Percentiles rank a stretch among this genome's conserved stretches.
Evolutionary conservation across 2,329 filamentous ascomycete genomes (phyloP).

Genomic region (Colletotrichum coccodes): DNA sequence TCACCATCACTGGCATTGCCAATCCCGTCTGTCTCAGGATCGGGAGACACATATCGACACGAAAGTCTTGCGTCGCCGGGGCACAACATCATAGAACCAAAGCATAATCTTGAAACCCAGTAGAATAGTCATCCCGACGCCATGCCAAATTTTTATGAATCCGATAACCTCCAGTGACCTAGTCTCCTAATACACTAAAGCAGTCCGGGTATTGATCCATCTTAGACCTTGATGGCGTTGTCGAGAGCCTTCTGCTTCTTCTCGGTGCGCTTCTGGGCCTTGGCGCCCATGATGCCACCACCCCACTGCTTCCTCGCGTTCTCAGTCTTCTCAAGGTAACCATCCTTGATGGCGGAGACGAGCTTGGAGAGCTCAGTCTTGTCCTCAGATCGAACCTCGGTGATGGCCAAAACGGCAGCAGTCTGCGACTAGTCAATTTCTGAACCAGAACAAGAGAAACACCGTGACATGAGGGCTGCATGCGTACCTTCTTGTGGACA

Average conservation of each 20-base stretch:
- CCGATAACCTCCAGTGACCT: slow-evolving; percentile 32
- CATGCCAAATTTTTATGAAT: slow-evolving; percentile 32
- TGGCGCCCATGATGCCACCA: slow-evolving; percentile 98
- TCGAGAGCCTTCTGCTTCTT: slow-evolving; percentile 97
- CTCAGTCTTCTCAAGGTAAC: slow-evolving; percentile 96
- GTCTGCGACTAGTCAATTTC: slow-evolving; percentile 71
- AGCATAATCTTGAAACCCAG: slow-evolving; percentile 24
- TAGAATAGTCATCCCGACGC: slow-evolving; percentile 33
- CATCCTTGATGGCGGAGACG: slow-evolving; percentile 95
- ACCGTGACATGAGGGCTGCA: no score
- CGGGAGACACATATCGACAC: background rate
- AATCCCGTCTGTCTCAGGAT: background rate
- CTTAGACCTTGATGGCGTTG: slow-evolving; percentile 96
- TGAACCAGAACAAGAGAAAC: background rate
- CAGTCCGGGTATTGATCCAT: slow-evolving; percentile 48
- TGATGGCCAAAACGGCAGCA: slow-evolving; percentile 92
- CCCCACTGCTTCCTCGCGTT: slow-evolving; percentile 94
- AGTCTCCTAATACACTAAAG: slow-evolving; percentile 31
- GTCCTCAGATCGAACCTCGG: slow-evolving; percentile 97
- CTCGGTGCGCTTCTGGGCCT: slow-evolving; percentile 80
- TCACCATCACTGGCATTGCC: background rate
- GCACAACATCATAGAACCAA: background rate
- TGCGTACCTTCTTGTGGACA: slow-evolving; percentile 95
- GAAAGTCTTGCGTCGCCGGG: background rate
- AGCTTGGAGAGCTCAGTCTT: slow-evolving; percentile 99